Conservation (phyloP, 257 asterid genomes). For the Handroanthus guayacan region DNA sequence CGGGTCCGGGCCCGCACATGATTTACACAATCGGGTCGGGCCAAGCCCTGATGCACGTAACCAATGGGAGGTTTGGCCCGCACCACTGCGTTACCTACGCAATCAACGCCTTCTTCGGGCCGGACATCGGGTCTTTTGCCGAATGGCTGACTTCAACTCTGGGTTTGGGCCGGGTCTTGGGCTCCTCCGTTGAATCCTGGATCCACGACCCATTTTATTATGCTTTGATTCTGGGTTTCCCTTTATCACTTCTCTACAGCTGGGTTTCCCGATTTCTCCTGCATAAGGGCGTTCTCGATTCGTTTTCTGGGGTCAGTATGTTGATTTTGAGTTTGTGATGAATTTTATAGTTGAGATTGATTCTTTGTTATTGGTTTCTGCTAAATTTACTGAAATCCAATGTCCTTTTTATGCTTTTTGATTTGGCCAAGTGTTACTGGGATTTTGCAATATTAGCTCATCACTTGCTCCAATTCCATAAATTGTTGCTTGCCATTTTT, state of each 20-base stretch:
- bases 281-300: constrained; percentile 67
- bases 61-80: constrained; percentile 85
- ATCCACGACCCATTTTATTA: constrained; percentile 87
- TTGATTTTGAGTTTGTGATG: background rate
- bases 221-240: constrained; percentile 68
- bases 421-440: background rate
- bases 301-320: constrained; percentile 76
- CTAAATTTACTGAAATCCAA: constrained; percentile 16
- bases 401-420: background rate
- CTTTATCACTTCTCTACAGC: constrained; percentile 64
- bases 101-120: constrained; percentile 94
- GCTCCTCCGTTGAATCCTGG: constrained; percentile 75
- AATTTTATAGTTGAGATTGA: background rate
- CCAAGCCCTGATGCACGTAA: constrained; percentile 66
- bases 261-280: constrained; percentile 62
- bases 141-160: constrained; percentile 81
- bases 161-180: constrained; percentile 64
- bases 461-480: background rate
- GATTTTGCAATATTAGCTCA: background rate
- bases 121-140: constrained; percentile 88
- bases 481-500: background rate
- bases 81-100: constrained; percentile 89
- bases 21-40: constrained; percentile 91
- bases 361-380: background rate
- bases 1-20: constrained; percentile 99